Evolutionary conservation across 2,329 filamentous ascomycete genomes (phyloP).

Genomic region (Sarocladium strictum): DNA sequence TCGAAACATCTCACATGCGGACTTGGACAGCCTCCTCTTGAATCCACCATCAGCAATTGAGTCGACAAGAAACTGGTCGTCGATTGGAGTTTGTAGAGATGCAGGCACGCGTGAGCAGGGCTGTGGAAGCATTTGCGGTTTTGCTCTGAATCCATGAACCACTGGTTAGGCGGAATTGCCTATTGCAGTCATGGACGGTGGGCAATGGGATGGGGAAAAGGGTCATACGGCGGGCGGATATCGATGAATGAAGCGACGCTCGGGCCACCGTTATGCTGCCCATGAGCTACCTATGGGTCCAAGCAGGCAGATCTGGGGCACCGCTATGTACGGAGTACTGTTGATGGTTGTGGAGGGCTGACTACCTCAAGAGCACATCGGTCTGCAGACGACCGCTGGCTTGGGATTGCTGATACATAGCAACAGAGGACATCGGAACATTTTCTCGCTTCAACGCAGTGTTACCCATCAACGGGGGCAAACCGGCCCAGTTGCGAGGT

Average conservation of each 20-base stretch:
- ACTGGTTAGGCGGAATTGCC: not conserved
- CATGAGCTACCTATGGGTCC: not conserved
- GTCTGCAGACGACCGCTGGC: not conserved
- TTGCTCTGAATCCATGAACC: not conserved
- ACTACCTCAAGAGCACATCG: not conserved
- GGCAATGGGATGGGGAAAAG: no score
- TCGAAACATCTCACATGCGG: no score
- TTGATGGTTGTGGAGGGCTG: not conserved
- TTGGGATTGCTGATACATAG: not conserved
- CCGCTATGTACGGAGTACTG: not conserved
- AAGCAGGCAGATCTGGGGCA: slow-evolving; percentile 1
- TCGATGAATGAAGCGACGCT: no score
- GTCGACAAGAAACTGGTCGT: not conserved
- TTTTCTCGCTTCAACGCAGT: slow-evolving; percentile 2
- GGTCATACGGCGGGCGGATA: no score
- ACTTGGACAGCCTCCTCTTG: no score
- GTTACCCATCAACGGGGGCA: not conserved
- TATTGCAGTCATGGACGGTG: no score
- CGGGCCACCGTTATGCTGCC: not conserved
- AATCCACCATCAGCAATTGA: no score
- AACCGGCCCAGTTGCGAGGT: not conserved
- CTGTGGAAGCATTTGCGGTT: no score
- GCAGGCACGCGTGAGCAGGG: no score
- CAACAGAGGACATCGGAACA: not conserved
- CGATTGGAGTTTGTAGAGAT: no score